Conservation (phyloP, 352 stramenopile species). For the Phytophthora ohioensis region DNA sequence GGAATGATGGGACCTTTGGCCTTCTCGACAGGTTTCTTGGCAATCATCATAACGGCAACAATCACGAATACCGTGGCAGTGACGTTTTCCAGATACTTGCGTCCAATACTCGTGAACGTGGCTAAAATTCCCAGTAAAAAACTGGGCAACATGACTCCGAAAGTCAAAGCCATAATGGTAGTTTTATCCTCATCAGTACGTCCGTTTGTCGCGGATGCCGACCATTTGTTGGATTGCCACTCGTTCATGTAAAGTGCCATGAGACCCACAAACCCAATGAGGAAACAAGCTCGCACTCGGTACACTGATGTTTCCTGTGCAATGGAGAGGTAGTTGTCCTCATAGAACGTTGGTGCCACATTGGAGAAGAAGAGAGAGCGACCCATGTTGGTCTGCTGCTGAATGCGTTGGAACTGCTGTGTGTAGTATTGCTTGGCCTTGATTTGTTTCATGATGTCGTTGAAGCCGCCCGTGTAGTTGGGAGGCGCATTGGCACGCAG, state of each 20-base stretch:
- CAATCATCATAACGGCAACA: slow-evolving; percentile 73
- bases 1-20: slow-evolving; percentile 72
- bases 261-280: slow-evolving; percentile 66
- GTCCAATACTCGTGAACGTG: slow-evolving; percentile 60
- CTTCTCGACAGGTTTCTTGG: slow-evolving; percentile 83
- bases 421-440: slow-evolving; percentile 84
- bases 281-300: slow-evolving; percentile 72
- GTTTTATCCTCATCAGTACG: slow-evolving; percentile 55
- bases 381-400: slow-evolving; percentile 79
- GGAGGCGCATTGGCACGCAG: slow-evolving; percentile 70
- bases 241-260: slow-evolving; percentile 66
- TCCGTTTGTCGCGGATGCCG: slow-evolving; percentile 31
- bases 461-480: slow-evolving; percentile 69
- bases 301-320: slow-evolving; percentile 56
- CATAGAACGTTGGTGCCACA: slow-evolving; percentile 63
- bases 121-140: slow-evolving; percentile 63
- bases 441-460: slow-evolving; percentile 85
- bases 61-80: slow-evolving; percentile 68
- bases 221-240: slow-evolving; percentile 54
- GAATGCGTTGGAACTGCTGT: slow-evolving; percentile 81
- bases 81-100: slow-evolving; percentile 69
- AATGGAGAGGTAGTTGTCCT: slow-evolving; percentile 68
- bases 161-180: slow-evolving; percentile 60
- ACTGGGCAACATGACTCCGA: slow-evolving; percentile 64
- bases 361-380: slow-evolving; percentile 71